Evolutionary conservation across 345 rosid species (phyloP), one percentile per base, ranked within the genome.

Genomic region (Boechera retrofracta): DNA sequence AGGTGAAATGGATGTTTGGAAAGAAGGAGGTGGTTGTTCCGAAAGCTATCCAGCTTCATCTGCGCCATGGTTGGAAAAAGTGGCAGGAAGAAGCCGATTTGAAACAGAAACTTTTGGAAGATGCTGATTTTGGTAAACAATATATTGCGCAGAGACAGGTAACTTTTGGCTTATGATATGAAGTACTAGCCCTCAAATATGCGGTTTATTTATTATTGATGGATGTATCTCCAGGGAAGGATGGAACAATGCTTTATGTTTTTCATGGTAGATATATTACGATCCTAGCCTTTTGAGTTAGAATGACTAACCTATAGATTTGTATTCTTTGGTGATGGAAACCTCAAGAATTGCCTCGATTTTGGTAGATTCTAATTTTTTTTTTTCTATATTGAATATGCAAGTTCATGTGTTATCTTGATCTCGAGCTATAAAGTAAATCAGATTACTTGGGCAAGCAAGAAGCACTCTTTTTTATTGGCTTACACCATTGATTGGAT

Each of bases 1-100:
- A 93, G 83, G 53, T 88, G 86, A 93, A 91, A 82, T 91, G 98
- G 98, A 89, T 88, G 92, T 93, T 93, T 75, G 97, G 95, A 81
- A 86, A 87, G 73, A 91, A 85, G 84, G 93, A 89, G 81, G 88
- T 91, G 69, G 86, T 93, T 77, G 91, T 89, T 82, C 97, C 97
- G 26, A 91, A 89, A 86, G 98, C 98, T 48, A 77, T 84, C 67
- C 73, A 86, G 67, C 83, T 84, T 54, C 92, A 86, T 81, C 80
- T 93, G 78, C 86, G 87, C 76, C 95, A 93, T 82, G 97, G 97
- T 24, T 93, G 98, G 98, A 93, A 91, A 83, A 88, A 81, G 73
- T 93, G 98, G 98, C 87, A 96, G 45, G 97, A 89, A 79, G 97
- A 89, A 76, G 91, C 91, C 65, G 88, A 91, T 63, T 81, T 93